Evolutionary conservation across 345 rosid genomes (phyloP), one percentile per base, ranked within the genome.

Genomic region (Ceriops zippeliana): DNA sequence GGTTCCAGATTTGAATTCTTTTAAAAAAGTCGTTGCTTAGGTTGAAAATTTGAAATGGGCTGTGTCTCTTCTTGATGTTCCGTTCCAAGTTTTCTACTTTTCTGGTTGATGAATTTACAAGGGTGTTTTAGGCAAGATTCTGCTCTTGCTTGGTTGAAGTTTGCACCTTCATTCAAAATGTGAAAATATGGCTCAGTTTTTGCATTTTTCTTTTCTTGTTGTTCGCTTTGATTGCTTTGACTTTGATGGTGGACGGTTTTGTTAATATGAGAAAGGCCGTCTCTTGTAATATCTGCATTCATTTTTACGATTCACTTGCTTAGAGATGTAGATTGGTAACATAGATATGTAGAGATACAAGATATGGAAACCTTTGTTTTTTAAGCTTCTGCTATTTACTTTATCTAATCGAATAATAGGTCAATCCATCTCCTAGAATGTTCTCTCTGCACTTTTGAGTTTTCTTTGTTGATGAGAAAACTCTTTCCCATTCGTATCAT

Each of bases 1-100:
- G 24, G 35, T 26, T 28, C 15, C 13, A 28, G 65, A 28, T 57
- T 76, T 70, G 37, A 56, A 62, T 75, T 75, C 68, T 42, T 49
- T 27, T 51, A 64, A 57, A 8, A 34, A 58, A 64, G 46, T 27
- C 52, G 58, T 35, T 47, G 27, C 35, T 53, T 69, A 68, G 67
- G 31, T 68, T 61, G 26, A 65, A 67, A 63, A 61, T 68, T 59
- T 61, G 32, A 72, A 53, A 28, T 61, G 63, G 52, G 69, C 61
- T 69, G 52, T 61, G 67, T 56, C 72, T 80, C 61, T 56, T 5
- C 31, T 67, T 28, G 49, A 13, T 42, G 5, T 2, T 42, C 49
- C 16, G 49, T 13, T 42, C 49, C 49, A 42, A 13, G 0, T 11
- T 42, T 42, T 11, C 49, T 42, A 13, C 49, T 4, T 42, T 42